These are phyloP conservation scores for Chlorociboria aeruginascens DNA, from an alignment of 495 filamentous ascomycete species.

Conservation along the genomic window DNA sequence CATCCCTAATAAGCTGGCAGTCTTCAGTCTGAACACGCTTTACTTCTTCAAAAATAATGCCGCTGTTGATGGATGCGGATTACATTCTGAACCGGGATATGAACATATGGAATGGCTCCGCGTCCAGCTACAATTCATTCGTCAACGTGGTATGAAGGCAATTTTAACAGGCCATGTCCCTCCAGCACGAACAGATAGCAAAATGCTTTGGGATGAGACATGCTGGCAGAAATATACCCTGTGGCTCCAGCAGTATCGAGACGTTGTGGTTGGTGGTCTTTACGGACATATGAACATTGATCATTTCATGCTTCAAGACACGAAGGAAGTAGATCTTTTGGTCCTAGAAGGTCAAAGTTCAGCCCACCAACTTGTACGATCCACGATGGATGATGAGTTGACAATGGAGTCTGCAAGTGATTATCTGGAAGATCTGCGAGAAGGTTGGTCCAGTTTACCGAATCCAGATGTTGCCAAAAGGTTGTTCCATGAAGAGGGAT, in stretches of 20 bases:
- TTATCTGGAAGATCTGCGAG: conserved; percentile 70
- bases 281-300: conserved; percentile 99
- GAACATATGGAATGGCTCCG: conserved; percentile 94
- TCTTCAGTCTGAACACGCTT: conserved; percentile 92
- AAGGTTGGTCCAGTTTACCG: conserved; percentile 66
- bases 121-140: conserved; percentile 76
- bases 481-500: conserved; percentile 18
- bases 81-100: conserved; percentile 70
- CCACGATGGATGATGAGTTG: conserved; percentile 40
- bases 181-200: conserved; percentile 70
- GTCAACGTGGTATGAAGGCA: conserved; percentile 80
- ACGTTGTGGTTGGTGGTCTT: conserved; percentile 66
- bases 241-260: conserved; percentile 80
- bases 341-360: conserved; percentile 28
- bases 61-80: conserved; percentile 78
- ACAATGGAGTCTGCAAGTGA: conserved; percentile 51
- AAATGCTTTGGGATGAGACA: conserved; percentile 76
- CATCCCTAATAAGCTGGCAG: conserved; percentile 72
- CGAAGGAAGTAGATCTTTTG: conserved; percentile 52
- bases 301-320: conserved; percentile 91
- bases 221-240: conserved; percentile 98
- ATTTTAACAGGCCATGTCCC: conserved; percentile 93
- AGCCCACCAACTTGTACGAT: conserved; percentile 5
- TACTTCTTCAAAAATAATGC: conserved; percentile 92
- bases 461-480: conserved; percentile 30